A percentile compares a stretch with the other conserved stretches of the same genome.
Evolutionary conservation across 163 green algal species (phyloP).

Genomic region (Scenedesmus sp.): DNA sequence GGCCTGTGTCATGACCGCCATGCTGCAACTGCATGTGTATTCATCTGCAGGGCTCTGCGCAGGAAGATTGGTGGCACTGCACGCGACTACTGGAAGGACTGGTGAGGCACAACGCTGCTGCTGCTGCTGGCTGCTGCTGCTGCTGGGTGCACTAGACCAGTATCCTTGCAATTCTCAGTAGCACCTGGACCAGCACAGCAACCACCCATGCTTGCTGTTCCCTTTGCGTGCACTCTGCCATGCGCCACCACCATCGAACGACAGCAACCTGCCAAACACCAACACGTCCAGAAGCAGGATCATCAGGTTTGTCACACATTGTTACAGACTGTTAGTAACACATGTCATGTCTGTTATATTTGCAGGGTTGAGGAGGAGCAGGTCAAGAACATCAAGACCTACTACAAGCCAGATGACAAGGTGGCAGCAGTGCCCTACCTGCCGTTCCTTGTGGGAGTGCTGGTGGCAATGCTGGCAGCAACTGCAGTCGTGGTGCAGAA

Average conservation of each 20-base stretch:
- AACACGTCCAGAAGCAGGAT: no score
- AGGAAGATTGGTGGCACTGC: slow-evolving; percentile 73
- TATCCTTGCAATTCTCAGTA: neutral
- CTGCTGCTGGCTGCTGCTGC: neutral
- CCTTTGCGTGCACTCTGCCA: no score
- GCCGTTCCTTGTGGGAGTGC: slow-evolving; percentile 68
- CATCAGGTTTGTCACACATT: no score
- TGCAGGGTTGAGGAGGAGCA: slow-evolving; percentile 70
- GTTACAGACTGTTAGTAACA: no score
- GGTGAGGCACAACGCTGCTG: slow-evolving; percentile 51
- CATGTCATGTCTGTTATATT: neutral
- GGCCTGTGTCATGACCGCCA: no score
- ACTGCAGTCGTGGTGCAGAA: slow-evolving; percentile 67
- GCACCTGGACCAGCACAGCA: neutral
- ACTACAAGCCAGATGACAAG: slow-evolving; percentile 64
- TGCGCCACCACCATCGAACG: no score
- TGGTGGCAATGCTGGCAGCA: slow-evolving; percentile 71
- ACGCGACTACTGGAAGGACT: slow-evolving; percentile 83
- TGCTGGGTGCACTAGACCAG: neutral
- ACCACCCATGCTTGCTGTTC: no score
- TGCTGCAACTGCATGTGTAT: neutral
- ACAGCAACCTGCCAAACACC: no score
- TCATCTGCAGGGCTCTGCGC: slow-evolving; percentile 54
- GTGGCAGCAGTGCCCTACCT: slow-evolving; percentile 64
- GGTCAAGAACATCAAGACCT: slow-evolving; percentile 61